Evolutionary conservation across 1,139 yeast genomes (phyloP).

Genomic region (Lodderomyces orthopsilosis): DNA sequence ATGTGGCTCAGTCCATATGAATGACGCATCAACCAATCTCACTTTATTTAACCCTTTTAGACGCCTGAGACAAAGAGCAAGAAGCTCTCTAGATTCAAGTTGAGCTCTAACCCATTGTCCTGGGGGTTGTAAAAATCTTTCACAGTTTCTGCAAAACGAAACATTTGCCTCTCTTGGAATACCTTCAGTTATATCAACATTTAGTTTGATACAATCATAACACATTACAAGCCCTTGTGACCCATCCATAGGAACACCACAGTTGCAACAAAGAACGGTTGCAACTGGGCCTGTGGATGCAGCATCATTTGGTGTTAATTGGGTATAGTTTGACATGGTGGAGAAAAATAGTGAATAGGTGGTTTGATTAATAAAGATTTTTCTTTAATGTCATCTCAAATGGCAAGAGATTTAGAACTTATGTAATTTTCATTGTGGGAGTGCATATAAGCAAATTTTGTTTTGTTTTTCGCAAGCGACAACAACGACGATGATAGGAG

Average conservation of each 20-base stretch:
- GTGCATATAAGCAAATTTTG: not conserved
- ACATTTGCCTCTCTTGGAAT: slow-evolving; percentile 93
- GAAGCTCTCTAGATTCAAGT: slow-evolving; percentile 85
- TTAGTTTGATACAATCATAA: slow-evolving; percentile 91
- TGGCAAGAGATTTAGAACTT: no score
- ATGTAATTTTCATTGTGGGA: not conserved
- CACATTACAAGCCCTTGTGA: slow-evolving; percentile 94
- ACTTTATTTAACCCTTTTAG: slow-evolving; percentile 87
- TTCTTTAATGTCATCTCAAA: slow-evolving; percentile 4
- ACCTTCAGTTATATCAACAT: slow-evolving; percentile 92
- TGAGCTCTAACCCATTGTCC: slow-evolving; percentile 89
- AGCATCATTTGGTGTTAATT: slow-evolving; percentile 29
- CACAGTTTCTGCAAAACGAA: slow-evolving; percentile 96
- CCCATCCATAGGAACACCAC: slow-evolving; percentile 98
- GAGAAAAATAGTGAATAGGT: not conserved
- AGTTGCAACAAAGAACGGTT: slow-evolving; percentile 94
- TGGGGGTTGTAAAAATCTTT: slow-evolving; percentile 92
- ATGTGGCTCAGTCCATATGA: slow-evolving; percentile 99
- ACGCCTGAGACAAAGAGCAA: slow-evolving; percentile 86
- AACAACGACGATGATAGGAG: no score
- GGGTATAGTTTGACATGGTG: slow-evolving; percentile 51
- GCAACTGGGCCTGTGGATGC: slow-evolving; percentile 40
- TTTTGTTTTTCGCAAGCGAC: not conserved
- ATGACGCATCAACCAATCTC: slow-evolving; percentile 87
- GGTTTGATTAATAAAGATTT: not conserved